phyloP scores from a whole-genome alignment of 129 eudicot species.

The Saussurea involucrata region DNA sequence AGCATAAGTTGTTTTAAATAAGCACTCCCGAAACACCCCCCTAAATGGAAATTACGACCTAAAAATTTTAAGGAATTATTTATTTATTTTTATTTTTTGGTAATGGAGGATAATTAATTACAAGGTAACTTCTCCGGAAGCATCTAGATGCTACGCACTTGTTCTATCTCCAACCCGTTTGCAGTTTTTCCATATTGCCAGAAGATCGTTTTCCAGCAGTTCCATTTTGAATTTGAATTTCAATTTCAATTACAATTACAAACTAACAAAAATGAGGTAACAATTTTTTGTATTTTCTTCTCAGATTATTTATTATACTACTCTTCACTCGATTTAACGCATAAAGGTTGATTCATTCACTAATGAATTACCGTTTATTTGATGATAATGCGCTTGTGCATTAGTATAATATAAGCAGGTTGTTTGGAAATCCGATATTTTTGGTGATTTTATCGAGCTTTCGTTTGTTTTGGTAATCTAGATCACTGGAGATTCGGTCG shows the following conservation, averaged over 20 bases:
- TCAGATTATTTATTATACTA: background rate
- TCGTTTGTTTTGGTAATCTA: background rate
- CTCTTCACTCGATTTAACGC: background rate
- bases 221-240: too few relatives aligned
- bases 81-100: too few relatives aligned
- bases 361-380: background rate
- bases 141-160: conserved; percentile 20
- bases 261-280: conserved; percentile 7
- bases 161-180: background rate
- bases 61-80: too few relatives aligned
- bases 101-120: background rate
- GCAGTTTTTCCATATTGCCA: background rate
- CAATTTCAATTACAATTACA: too few relatives aligned
- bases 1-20: too few relatives aligned
- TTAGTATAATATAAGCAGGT: background rate
- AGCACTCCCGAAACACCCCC: too few relatives aligned
- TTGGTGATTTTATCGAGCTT: background rate
- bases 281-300: background rate
- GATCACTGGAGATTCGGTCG: background rate
- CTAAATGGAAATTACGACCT: too few relatives aligned
- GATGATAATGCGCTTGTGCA: background rate
- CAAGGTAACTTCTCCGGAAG: background rate
- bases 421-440: background rate
- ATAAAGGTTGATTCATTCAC: background rate
- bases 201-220: background rate